Conservation (phyloP, 2,329 filamentous ascomycete species). For the Pseudopyrenochaeta lycopersici region DNA sequence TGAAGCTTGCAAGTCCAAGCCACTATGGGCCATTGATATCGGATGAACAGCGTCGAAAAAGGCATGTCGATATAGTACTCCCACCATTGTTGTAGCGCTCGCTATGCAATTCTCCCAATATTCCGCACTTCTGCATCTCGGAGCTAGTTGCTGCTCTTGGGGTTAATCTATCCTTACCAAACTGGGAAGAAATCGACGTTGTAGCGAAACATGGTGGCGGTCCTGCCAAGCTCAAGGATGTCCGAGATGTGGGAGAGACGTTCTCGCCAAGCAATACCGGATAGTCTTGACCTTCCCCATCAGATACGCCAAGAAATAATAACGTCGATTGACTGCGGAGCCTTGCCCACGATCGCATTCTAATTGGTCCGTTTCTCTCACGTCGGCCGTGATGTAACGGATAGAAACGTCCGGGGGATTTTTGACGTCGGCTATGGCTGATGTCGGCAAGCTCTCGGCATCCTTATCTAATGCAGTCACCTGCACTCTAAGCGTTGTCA, state of each 20-base stretch:
- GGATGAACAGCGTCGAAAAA: slow-evolving; percentile 18
- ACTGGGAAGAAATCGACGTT: slow-evolving; percentile 12
- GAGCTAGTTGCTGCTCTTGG: slow-evolving; percentile 1
- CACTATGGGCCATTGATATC: slow-evolving; percentile 8
- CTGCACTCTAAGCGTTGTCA: slow-evolving; percentile 4
- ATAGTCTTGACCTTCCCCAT: slow-evolving; percentile 17
- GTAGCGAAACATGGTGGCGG: slow-evolving; percentile 8
- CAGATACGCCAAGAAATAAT: slow-evolving; percentile 12
- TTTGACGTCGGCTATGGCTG: neutral
- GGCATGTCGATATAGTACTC: slow-evolving; percentile 14
- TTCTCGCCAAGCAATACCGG: slow-evolving; percentile 18
- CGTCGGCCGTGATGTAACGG: neutral
- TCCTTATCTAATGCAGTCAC: slow-evolving; percentile 10
- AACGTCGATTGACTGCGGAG: neutral
- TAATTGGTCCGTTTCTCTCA: neutral
- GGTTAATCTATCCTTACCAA: slow-evolving; percentile 3
- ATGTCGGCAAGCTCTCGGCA: slow-evolving; percentile 1
- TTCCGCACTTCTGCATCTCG: neutral
- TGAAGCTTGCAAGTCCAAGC: slow-evolving; percentile 1
- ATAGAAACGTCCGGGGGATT: neutral
- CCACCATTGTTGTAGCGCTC: neutral
- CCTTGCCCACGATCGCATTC: neutral
- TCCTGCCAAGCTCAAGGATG: slow-evolving; percentile 15
- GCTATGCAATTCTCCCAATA: neutral
- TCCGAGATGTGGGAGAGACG: slow-evolving; percentile 2